Evolutionary conservation across 1,284 basidiomycete species (phyloP).

Genomic region (Tylopilus sp.): DNA sequence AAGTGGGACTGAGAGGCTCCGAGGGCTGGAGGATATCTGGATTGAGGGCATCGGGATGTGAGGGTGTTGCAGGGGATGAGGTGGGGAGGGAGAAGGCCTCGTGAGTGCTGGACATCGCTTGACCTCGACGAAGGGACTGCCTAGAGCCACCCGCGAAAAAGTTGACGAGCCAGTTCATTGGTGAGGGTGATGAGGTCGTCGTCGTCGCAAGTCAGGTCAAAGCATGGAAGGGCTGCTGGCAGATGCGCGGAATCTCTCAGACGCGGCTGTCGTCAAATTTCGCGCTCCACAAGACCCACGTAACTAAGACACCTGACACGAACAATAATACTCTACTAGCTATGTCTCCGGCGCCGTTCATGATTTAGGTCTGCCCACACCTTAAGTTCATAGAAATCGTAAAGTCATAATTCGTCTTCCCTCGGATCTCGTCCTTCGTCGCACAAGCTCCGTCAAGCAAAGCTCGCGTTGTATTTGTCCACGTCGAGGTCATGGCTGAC

Average conservation of each 20-base stretch:
- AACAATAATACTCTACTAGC: not conserved
- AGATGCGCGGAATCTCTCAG: not conserved
- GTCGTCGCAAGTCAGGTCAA: slow-evolving; percentile 13
- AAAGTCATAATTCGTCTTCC: slow-evolving; percentile 81
- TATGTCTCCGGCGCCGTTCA: not conserved
- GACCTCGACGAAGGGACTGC: slow-evolving; percentile 49
- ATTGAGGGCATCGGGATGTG: slow-evolving; percentile 57
- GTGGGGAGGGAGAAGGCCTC: slow-evolving; percentile 77
- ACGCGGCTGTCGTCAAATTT: slow-evolving; percentile 11
- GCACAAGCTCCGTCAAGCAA: slow-evolving; percentile 73
- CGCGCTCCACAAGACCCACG: slow-evolving; percentile 16
- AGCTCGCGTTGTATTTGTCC: slow-evolving; percentile 66
- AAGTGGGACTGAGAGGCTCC: slow-evolving; percentile 47
- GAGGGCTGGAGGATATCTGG: slow-evolving; percentile 49
- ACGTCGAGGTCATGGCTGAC: too few species aligned
- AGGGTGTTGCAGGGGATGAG: slow-evolving; percentile 54
- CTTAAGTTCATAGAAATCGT: slow-evolving; percentile 46
- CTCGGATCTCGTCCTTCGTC: slow-evolving; percentile 78
- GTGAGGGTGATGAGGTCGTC: slow-evolving; percentile 10
- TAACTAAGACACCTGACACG: slow-evolving; percentile 10
- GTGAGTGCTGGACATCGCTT: slow-evolving; percentile 66
- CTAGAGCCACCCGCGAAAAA: slow-evolving; percentile 52
- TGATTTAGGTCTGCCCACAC: slow-evolving; percentile 22
- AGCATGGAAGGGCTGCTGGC: not conserved
- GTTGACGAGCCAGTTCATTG: slow-evolving; percentile 69